A percentile compares a stretch with the other conserved stretches of the same genome.
These are phyloP conservation scores for Aureobasidium uvarum DNA, from an alignment of 2,329 filamentous ascomycete genomes.

Conservation along the genomic window DNA sequence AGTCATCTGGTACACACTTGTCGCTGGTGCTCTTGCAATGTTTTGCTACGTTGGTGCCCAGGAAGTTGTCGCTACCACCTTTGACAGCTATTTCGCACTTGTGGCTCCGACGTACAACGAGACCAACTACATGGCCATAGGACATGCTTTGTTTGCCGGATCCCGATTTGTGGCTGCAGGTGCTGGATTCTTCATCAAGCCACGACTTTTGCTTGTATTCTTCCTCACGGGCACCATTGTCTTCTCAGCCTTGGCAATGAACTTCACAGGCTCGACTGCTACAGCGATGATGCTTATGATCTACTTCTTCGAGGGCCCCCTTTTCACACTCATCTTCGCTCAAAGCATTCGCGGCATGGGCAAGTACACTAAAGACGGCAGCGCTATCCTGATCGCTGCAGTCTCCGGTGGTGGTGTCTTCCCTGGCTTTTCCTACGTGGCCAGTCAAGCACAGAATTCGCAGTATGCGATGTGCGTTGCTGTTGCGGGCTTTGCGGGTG, in stretches of 20 bases:
- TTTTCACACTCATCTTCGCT: conserved; percentile 60
- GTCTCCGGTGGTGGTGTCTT: conserved; percentile 56
- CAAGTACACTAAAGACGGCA: conserved; percentile 57
- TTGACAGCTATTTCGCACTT: conserved; percentile 45
- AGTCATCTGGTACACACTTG: conserved; percentile 58
- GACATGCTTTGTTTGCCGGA: conserved; percentile 57
- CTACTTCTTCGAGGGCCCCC: conserved; percentile 60
- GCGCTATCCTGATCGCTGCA: conserved; percentile 54
- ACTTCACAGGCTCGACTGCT: conserved; percentile 45
- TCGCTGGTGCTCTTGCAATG: conserved; percentile 53
- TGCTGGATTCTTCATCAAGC: conserved; percentile 55
- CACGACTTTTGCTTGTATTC: conserved; percentile 56
- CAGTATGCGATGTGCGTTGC: conserved; percentile 55
- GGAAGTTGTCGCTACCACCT: conserved; percentile 54
- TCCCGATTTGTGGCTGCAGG: conserved; percentile 58
- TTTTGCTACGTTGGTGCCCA: conserved; percentile 63
- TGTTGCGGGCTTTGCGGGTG: conserved; percentile 52
- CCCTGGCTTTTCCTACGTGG: conserved; percentile 55
- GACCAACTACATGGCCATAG: conserved; percentile 52
- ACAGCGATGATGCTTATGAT: conserved; percentile 52
- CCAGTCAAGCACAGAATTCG: conserved; percentile 41
- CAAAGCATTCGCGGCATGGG: conserved; percentile 59
- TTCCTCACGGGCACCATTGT: conserved; percentile 55
- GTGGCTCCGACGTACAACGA: conserved; percentile 42
- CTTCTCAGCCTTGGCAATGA: conserved; percentile 54